Conservation (phyloP, 495 filamentous ascomycete genomes). For the Sphaerosporella brunnea region DNA sequence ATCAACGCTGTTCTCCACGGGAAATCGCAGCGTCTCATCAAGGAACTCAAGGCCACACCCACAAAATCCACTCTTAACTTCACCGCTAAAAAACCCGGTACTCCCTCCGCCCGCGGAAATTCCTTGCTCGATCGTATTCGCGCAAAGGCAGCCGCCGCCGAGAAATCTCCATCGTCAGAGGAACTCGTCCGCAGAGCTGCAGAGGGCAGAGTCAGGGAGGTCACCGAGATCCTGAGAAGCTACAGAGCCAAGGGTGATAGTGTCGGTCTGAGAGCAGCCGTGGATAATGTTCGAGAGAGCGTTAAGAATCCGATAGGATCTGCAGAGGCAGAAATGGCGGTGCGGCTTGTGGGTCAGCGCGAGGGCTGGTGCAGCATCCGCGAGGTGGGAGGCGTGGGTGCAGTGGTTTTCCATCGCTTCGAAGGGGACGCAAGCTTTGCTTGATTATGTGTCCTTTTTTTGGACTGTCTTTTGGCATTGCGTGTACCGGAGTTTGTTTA, state of each 20-base stretch:
- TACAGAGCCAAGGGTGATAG: conserved; percentile 14
- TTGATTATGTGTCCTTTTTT: conserved; percentile 6
- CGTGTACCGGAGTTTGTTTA: neutral
- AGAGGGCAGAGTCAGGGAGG: conserved; percentile 15
- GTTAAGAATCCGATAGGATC: conserved; percentile 20
- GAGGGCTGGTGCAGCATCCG: conserved; percentile 16
- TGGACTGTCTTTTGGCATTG: neutral
- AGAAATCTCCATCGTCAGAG: conserved; percentile 12
- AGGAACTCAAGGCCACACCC: conserved; percentile 11
- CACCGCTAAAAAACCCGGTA: conserved; percentile 6
- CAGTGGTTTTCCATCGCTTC: conserved; percentile 16
- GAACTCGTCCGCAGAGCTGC: conserved; percentile 14
- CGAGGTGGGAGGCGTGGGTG: conserved; percentile 18
- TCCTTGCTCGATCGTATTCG: conserved; percentile 19
- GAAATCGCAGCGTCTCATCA: conserved; percentile 18
- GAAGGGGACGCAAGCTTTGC: conserved; percentile 10
- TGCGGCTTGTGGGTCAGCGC: conserved; percentile 18
- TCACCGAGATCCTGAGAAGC: conserved; percentile 18
- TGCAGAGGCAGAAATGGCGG: conserved; percentile 21
- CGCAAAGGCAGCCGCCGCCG: conserved; percentile 20
- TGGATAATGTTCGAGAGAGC: conserved; percentile 20
- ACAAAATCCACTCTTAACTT: neutral
- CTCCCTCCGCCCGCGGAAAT: conserved; percentile 10
- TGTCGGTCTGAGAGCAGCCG: conserved; percentile 16
- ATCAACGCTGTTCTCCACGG: conserved; percentile 19